Conservation (phyloP, 345 rosid species). For the Cardiospermum halicacabum region DNA sequence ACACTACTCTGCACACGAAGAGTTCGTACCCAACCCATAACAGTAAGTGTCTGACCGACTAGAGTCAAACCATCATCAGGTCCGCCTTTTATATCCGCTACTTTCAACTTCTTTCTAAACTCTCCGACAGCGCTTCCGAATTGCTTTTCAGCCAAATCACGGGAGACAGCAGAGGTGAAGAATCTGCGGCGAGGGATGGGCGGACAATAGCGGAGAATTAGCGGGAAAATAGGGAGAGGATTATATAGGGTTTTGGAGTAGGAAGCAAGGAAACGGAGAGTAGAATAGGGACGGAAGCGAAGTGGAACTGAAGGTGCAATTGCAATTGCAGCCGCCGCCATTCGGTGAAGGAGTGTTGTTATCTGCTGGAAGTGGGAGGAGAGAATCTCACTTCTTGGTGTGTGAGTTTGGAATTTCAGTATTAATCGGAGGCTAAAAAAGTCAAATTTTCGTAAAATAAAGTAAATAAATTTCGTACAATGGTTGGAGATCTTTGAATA, state of each 20-base stretch:
- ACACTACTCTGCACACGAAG: conserved; percentile 84
- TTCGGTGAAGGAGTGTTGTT: no score
- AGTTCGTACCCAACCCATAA: conserved; percentile 91
- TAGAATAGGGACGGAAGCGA: conserved; percentile 36
- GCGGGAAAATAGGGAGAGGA: conserved; percentile 21
- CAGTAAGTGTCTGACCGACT: conserved; percentile 55
- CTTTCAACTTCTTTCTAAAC: conserved; percentile 66
- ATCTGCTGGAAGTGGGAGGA: no score
- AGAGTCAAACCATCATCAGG: conserved; percentile 54
- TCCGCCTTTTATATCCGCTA: conserved; percentile 78
- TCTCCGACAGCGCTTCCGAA: conserved; percentile 43
- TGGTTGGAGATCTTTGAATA: no score
- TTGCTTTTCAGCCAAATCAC: conserved; percentile 25
- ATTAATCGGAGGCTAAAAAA: no score
- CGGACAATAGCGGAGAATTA: conserved; percentile 16
- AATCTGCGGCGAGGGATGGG: conserved; percentile 28
- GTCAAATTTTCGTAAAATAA: no score
- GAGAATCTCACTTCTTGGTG: no score
- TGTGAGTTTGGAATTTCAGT: no score
- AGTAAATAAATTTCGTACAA: no score
- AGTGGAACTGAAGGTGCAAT: conserved; percentile 45
- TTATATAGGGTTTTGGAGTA: conserved; percentile 24
- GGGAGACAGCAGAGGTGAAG: conserved; percentile 31
- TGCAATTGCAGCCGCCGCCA: conserved; percentile 45
- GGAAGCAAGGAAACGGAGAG: conserved; percentile 43